Conservation (phyloP, 352 stramenopile genomes). For the Globisporangium heterothallicum region DNA sequence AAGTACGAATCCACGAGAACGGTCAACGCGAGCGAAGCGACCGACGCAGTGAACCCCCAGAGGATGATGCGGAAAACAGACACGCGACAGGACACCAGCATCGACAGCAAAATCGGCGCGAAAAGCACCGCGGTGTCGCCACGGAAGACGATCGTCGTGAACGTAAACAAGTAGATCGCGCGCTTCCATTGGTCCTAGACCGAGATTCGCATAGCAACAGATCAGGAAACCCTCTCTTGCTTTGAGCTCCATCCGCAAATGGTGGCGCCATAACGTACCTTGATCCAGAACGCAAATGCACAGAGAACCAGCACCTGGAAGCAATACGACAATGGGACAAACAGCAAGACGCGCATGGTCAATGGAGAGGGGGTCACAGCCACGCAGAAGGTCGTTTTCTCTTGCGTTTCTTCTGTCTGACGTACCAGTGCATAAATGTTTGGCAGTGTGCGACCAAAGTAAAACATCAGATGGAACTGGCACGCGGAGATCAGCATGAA, state of each 20-base stretch:
- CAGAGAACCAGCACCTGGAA: slow-evolving; percentile 64
- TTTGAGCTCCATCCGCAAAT: too few relatives aligned
- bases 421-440: slow-evolving; percentile 96
- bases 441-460: slow-evolving; percentile 94
- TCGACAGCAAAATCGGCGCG: too few relatives aligned
- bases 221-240: too few relatives aligned
- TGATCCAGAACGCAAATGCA: slow-evolving; percentile 55
- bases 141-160: slow-evolving; percentile 94
- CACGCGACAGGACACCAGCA: too few relatives aligned
- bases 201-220: background rate
- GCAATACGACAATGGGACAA: background rate
- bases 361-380: slow-evolving; percentile 41
- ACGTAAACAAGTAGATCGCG: slow-evolving; percentile 81
- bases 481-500: slow-evolving; percentile 85
- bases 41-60: slow-evolving; percentile 74
- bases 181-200: slow-evolving; percentile 32
- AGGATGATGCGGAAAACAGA: slow-evolving; percentile 78
- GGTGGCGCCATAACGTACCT: slow-evolving; percentile 17
- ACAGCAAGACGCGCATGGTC: slow-evolving; percentile 22
- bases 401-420: too few relatives aligned
- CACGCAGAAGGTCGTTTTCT: background rate
- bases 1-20: slow-evolving; percentile 92
- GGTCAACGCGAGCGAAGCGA: slow-evolving; percentile 75
- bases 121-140: slow-evolving; percentile 96
- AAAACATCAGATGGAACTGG: slow-evolving; percentile 99